These are phyloP conservation scores for Apiospora aurea DNA, from an alignment of 2,329 filamentous ascomycete genomes.

Conservation along the genomic window DNA sequence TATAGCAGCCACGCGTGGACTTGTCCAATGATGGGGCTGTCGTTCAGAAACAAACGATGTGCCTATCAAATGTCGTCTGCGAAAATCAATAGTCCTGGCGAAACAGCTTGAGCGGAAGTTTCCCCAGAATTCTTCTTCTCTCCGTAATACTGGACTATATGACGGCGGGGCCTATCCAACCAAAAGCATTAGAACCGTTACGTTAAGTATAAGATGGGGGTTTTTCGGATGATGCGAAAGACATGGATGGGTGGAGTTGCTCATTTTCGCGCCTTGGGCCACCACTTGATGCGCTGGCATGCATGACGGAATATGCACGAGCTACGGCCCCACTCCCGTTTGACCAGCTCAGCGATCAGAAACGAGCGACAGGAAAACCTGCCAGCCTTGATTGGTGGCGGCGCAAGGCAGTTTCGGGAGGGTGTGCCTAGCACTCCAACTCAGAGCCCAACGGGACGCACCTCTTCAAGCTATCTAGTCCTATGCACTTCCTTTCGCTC, in stretches of 20 bases:
- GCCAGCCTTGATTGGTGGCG: slow-evolving; percentile 23
- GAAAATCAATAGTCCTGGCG: slow-evolving; percentile 43
- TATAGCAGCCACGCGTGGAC: slow-evolving; percentile 21
- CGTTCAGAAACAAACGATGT: slow-evolving; percentile 25
- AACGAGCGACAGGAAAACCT: slow-evolving; percentile 15
- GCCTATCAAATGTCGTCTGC: slow-evolving; percentile 39
- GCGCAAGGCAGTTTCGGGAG: slow-evolving; percentile 29
- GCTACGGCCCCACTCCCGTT: slow-evolving; percentile 51
- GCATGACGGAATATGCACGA: slow-evolving; percentile 67
- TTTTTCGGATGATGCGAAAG: slow-evolving; percentile 44
- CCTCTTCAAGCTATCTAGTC: neutral
- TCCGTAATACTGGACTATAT: slow-evolving; percentile 37
- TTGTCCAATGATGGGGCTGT: slow-evolving; percentile 38
- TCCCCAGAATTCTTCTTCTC: slow-evolving; percentile 38
- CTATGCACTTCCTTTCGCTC: neutral
- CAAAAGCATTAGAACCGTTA: slow-evolving; percentile 49
- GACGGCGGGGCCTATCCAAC: slow-evolving; percentile 50
- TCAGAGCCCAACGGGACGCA: neutral
- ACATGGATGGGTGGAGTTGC: slow-evolving; percentile 40
- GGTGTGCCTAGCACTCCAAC: slow-evolving; percentile 18
- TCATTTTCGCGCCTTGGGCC: slow-evolving; percentile 50
- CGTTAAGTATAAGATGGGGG: slow-evolving; percentile 49
- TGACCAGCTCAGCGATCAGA: slow-evolving; percentile 49
- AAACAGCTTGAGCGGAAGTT: slow-evolving; percentile 42
- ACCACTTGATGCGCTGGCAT: slow-evolving; percentile 63